phyloP scores from a whole-genome alignment of 192 early-diverging fungal genomes.

The Entophlyctis helioformis region DNA sequence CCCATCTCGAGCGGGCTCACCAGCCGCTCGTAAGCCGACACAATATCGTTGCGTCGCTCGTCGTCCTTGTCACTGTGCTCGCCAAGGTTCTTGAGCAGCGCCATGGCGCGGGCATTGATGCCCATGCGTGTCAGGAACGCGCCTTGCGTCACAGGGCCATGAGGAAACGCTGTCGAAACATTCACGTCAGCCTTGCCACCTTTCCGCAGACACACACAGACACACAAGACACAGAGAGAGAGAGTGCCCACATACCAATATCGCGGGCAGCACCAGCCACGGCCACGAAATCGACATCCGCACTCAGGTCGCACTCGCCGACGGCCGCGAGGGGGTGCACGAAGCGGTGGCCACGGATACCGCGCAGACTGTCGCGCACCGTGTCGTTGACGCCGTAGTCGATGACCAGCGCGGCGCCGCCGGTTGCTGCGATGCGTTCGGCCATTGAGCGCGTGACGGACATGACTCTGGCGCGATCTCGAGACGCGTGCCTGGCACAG shows the following conservation, averaged over 20 bases:
- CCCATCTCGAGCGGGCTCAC: slow-evolving; percentile 73
- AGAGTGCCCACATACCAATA: slow-evolving; percentile 1
- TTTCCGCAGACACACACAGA: not conserved
- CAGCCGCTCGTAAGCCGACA: slow-evolving; percentile 60
- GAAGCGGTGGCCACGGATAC: slow-evolving; percentile 74
- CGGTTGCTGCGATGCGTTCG: slow-evolving; percentile 46
- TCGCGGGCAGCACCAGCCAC: slow-evolving; percentile 8
- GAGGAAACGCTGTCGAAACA: slow-evolving; percentile 1
- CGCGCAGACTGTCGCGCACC: slow-evolving; percentile 69
- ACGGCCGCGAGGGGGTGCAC: slow-evolving; percentile 63
- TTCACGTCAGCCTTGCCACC: not conserved
- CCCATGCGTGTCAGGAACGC: slow-evolving; percentile 64
- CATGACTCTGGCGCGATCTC: slow-evolving; percentile 79
- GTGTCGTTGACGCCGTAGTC: slow-evolving; percentile 84
- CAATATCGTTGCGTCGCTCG: slow-evolving; percentile 45
- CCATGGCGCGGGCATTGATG: slow-evolving; percentile 59
- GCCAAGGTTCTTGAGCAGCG: slow-evolving; percentile 52
- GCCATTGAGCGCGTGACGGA: slow-evolving; percentile 53
- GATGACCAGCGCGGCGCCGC: slow-evolving; percentile 64
- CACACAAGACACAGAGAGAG: not conserved
- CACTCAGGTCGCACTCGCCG: slow-evolving; percentile 78
- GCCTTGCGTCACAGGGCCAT: slow-evolving; percentile 74
- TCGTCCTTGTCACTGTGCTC: slow-evolving; percentile 5
- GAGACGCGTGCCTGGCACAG: slow-evolving; percentile 59
- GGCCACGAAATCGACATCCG: slow-evolving; percentile 76